Evolutionary conservation across 2,329 filamentous ascomycete species (phyloP).

Genomic region (Acephala macrosclerotiorum): DNA sequence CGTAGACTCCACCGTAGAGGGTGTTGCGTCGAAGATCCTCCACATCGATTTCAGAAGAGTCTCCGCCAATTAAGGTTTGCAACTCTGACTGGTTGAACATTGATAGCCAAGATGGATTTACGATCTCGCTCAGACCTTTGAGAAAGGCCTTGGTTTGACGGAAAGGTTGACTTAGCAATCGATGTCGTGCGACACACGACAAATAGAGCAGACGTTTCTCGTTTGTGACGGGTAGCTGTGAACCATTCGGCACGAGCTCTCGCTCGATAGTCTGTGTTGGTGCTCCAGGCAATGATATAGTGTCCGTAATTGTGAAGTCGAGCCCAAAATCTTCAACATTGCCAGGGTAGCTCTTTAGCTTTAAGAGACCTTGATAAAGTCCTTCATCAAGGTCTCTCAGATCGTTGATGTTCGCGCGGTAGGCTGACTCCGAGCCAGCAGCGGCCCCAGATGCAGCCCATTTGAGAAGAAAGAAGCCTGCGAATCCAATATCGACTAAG

Average conservation of each 20-base stretch:
- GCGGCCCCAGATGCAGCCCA: constrained; percentile 80
- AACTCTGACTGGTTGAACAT: constrained; percentile 99
- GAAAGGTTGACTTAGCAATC: constrained; percentile 80
- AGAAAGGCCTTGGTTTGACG: constrained; percentile 89
- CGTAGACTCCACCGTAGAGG: constrained; percentile 85
- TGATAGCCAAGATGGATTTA: constrained; percentile 89
- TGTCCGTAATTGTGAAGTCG: constrained; percentile 89
- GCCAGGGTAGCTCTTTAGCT: constrained; percentile 85
- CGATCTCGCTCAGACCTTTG: constrained; percentile 83
- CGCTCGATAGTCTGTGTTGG: constrained; percentile 70
- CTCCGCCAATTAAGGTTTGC: constrained; percentile 90
- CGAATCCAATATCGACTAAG: constrained; percentile 90
- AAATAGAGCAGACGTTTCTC: constrained; percentile 95
- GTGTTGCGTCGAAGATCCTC: constrained; percentile 87
- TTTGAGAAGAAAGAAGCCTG: constrained; percentile 94
- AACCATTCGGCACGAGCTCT: constrained; percentile 79
- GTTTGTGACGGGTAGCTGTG: constrained; percentile 83
- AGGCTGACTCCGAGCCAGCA: constrained; percentile 72
- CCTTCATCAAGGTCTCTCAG: constrained; percentile 89
- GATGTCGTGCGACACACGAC: constrained; percentile 86
- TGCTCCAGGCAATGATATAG: constrained; percentile 54
- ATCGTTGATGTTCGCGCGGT: constrained; percentile 94
- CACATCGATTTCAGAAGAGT: constrained; percentile 84
- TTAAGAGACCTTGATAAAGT: constrained; percentile 84
- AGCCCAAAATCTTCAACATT: constrained; percentile 82